Conservation (phyloP, 306 rosid species). For the Lathyrus tuberosus region DNA sequence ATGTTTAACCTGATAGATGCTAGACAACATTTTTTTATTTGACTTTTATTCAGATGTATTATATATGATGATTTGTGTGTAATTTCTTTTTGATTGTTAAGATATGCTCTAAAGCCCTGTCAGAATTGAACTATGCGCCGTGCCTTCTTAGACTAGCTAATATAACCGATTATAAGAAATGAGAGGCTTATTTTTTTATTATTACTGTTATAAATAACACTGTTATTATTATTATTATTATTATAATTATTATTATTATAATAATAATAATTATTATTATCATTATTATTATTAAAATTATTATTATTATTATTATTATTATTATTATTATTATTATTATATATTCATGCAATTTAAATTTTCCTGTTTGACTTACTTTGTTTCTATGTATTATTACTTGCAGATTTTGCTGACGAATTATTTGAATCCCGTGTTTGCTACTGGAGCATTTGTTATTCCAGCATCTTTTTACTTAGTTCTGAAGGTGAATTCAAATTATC, state of each 20-base stretch:
- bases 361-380: slow-evolving; percentile 22
- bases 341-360: neutral
- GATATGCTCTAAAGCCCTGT: slow-evolving; percentile 6
- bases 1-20: slow-evolving; percentile 18
- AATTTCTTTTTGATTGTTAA: slow-evolving; percentile 3
- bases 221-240: neutral
- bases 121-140: neutral
- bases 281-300: too few relatives aligned
- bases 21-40: slow-evolving; percentile 21
- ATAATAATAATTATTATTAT: too few relatives aligned
- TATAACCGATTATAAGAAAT: neutral
- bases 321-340: neutral
- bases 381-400: slow-evolving; percentile 46
- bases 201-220: neutral
- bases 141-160: slow-evolving; percentile 28
- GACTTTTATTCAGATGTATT: slow-evolving; percentile 21
- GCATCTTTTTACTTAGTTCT: slow-evolving; percentile 78
- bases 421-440: slow-evolving; percentile 73
- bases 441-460: slow-evolving; percentile 89
- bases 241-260: neutral
- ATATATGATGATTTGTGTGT: neutral
- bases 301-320: neutral
- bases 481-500: slow-evolving; percentile 61
- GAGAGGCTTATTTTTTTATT: neutral
- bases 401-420: slow-evolving; percentile 77